Evolutionary conservation across 1,139 yeast genomes (phyloP), one percentile per base, ranked within the genome.

Genomic region (Yamadazyma triangularis): DNA sequence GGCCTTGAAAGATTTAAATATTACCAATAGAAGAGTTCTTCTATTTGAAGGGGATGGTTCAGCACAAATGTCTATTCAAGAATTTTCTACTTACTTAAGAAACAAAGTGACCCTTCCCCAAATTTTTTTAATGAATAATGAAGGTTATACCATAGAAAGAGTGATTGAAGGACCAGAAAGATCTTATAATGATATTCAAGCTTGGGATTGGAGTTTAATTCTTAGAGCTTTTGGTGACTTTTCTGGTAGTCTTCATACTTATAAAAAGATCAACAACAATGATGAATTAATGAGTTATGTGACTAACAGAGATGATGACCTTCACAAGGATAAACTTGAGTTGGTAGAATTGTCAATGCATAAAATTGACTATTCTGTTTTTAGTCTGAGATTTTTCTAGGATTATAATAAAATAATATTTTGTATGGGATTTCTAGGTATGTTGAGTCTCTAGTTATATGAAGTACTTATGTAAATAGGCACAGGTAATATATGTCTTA

Each of bases 11-110:
- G 93, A 86, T 48, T 39, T 61, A 33, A 64, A 64, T 6, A 38
- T 49, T 11, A 41, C 45, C 8, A 50, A 59, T 4, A 74, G 80
- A 27, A 71, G 94, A 41, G 70, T 85, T 14, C 58, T 85, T 12
- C 60, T 87, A 8, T 63, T 85, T 16, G 88, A 83, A 61, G 96
- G 96, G 29, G 96, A 88, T 50, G 96, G 96, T 2, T 79, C 93
- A 7, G 87, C 95, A 2, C 94, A 85, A 58, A 83, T 87, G 94
- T 85, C 95, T 2, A 70, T 81, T 28, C 89, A 82, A 56, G 96
- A 87, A 53, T 58, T 86, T 29, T 76, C 91, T 2, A 76, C 86
- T 15, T 79, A 72, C 51, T 57, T 82, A 29, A 71, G 88, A 35
- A 66, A 73, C 42, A 64, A 69, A 16, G 63, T 80, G 22, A 70